These are phyloP conservation scores for Trichosanthes truncata DNA, from an alignment of 306 rosid species.

Conservation along the genomic window DNA sequence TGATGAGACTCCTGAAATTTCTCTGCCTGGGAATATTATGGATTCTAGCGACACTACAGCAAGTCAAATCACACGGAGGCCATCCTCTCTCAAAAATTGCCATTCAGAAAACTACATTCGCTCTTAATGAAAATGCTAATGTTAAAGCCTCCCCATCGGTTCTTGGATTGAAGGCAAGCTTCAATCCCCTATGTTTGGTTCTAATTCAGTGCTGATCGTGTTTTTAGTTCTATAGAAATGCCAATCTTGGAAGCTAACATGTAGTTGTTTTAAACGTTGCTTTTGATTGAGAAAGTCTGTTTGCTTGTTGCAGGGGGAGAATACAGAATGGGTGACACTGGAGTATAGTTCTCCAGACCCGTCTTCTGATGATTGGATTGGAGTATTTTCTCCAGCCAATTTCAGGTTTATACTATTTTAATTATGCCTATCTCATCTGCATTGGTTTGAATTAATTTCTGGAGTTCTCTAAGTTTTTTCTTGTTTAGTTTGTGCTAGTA, in stretches of 20 bases:
- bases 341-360: conserved; percentile 53
- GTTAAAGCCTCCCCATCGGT: conserved; percentile 44
- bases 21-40: conserved; percentile 26
- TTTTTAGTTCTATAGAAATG: background rate
- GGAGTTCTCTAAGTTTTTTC: background rate
- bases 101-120: conserved; percentile 38
- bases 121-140: conserved; percentile 41
- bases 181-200: background rate
- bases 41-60: conserved; percentile 27
- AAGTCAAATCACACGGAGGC: conserved; percentile 42
- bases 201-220: background rate
- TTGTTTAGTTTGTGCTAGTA: background rate
- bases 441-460: background rate
- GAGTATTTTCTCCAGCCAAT: conserved; percentile 87
- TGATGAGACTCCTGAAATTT: conserved; percentile 28
- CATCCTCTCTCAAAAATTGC: conserved; percentile 63
- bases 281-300: background rate
- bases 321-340: conserved; percentile 53
- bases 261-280: background rate
- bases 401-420: conserved; percentile 39
- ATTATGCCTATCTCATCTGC: background rate
- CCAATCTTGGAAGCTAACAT: background rate
- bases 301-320: conserved; percentile 49
- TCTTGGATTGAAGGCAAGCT: conserved; percentile 56
- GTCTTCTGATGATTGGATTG: conserved; percentile 68